Evolutionary conservation across 306 rosid species (phyloP).

Genomic region (Citrullus amarus): DNA sequence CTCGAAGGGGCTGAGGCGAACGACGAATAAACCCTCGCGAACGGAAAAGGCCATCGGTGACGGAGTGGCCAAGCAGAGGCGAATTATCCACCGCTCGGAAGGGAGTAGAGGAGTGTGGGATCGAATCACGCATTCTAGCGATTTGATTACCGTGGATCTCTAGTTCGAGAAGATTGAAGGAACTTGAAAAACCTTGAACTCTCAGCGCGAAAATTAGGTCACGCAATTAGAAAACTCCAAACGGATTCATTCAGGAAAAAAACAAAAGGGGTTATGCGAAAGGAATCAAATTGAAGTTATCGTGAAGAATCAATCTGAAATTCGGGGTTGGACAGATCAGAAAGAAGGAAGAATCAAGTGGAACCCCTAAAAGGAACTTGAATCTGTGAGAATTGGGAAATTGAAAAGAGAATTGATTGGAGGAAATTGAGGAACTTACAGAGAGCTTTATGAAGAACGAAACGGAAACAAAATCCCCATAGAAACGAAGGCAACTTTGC

Average conservation of each 20-base stretch:
- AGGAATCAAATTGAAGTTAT: neutral
- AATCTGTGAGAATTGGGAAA: neutral
- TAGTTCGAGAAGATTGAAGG: neutral
- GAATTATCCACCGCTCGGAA: conserved; percentile 32
- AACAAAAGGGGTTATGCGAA: neutral
- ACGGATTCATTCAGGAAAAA: neutral
- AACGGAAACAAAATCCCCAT: neutral
- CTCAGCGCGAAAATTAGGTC: neutral
- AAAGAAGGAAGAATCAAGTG: neutral
- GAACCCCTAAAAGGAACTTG: neutral
- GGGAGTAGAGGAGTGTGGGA: conserved; percentile 16
- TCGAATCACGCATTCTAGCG: conserved; percentile 29
- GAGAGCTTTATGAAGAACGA: neutral
- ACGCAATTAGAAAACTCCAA: neutral
- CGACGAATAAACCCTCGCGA: conserved; percentile 40
- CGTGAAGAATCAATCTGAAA: neutral
- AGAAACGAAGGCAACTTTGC: neutral
- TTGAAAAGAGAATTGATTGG: neutral
- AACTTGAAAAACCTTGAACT: neutral
- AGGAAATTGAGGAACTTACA: neutral
- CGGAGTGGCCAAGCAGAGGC: conserved; percentile 39
- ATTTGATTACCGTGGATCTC: neutral
- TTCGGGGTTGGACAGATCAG: neutral
- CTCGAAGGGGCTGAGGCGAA: conserved; percentile 30
- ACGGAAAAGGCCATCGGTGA: conserved; percentile 27